phyloP scores from a whole-genome alignment of 768 basidiomycete genomes.

The Aureoboletus auriporus region DNA sequence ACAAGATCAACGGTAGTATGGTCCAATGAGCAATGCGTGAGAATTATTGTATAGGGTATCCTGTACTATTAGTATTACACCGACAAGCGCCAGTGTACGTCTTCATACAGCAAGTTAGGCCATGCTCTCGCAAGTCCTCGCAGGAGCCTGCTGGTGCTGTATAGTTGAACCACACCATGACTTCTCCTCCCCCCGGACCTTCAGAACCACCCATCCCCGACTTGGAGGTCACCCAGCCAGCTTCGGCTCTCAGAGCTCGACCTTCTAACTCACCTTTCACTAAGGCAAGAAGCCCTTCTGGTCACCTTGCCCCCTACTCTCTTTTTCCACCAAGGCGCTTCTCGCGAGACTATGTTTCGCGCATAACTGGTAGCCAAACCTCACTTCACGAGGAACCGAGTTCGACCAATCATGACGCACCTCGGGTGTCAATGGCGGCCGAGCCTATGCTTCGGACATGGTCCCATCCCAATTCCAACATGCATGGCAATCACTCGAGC shows the following conservation, averaged over 20 bases:
- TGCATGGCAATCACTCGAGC: not conserved
- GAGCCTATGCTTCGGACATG: not conserved
- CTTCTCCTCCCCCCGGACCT: conserved; percentile 2
- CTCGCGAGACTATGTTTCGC: conserved; percentile 6
- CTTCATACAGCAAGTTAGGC: no score
- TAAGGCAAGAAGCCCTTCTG: conserved; percentile 11
- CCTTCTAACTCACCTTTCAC: conserved; percentile 1
- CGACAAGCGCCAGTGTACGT: no score
- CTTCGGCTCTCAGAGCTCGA: no score
- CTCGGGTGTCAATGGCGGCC: not conserved
- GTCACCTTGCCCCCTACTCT: conserved; percentile 16
- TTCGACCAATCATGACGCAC: not conserved
- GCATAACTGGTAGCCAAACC: conserved; percentile 7
- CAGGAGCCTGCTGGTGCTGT: no score
- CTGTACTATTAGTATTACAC: no score
- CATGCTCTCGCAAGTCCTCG: no score
- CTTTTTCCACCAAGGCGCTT: conserved; percentile 9
- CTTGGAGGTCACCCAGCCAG: no score
- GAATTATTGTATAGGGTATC: no score
- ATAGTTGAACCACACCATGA: conserved; percentile 11
- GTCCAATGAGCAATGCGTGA: no score
- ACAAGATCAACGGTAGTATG: conserved; percentile 46
- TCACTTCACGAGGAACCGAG: conserved; percentile 17
- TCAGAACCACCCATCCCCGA: not conserved
- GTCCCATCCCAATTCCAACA: not conserved